Base-by-base conservation (phyloP, 2,329 filamentous ascomycete species). In the Ceratocystis smalleyi region DNA sequence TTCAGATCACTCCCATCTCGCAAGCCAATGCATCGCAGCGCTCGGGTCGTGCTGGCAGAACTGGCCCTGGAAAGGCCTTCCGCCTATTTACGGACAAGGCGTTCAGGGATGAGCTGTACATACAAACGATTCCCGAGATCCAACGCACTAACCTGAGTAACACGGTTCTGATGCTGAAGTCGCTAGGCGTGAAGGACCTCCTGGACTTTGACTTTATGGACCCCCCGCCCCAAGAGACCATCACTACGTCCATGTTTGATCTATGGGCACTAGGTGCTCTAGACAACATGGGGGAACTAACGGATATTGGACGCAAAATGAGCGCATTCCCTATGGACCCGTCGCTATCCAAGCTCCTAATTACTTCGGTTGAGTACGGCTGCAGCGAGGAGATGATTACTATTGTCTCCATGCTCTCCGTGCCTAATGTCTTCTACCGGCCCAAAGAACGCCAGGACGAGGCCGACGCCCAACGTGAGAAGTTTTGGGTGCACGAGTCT, bases 161-260 rank as follows among this genome's bases (percentile, higher is more conserved):
- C 70, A 97, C 91, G 0, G 92, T 99, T 2, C 79, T 99, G 15
- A 83, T 99, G 60, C 81, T 99, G 59, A 99, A 99, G 72, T 96
- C 90, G 0, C 81, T 99, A 0, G 94, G 94, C 0, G 92, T 99
- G 19, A 92, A 89, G 71, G 91, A 99, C 69, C 79, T 99, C 8
- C 77, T 99, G 0, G 92, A 99, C 73, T 99, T 99, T 71, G 91
- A 97, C 73, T 99, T 99, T 70, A 97, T 99, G 92, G 94, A 99
- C 69, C 94, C 94, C 1, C 94, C 94, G 5, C 94, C 94, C 0
- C 94, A 99, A 75, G 95, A 99, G 71, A 96, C 91, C 0, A 97
- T 99, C 69, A 92, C 90, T 0, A 99, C 94, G 0, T 96, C 91
- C 2, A 85, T 99, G 43, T 99, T 97, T 75, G 94, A 99, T 70